These are phyloP conservation scores for Fistulinella cinereoalba DNA, from an alignment of 1,284 basidiomycete species.

Conservation along the genomic window DNA sequence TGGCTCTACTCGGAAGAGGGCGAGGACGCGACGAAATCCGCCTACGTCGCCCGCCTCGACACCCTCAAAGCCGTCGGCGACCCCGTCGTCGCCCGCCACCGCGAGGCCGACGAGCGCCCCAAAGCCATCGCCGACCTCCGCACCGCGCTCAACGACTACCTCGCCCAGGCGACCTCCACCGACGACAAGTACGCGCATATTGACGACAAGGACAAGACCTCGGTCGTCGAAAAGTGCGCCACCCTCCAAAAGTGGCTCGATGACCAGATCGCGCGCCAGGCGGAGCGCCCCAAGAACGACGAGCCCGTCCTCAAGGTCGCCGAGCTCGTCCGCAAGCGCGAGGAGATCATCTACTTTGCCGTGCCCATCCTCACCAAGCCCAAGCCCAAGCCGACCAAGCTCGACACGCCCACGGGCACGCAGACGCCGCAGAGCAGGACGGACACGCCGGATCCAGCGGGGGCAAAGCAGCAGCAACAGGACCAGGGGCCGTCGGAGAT, in stretches of 20 bases:
- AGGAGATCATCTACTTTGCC: slow-evolving; percentile 84
- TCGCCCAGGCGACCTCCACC: slow-evolving; percentile 72
- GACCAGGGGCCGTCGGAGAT: slow-evolving; percentile 64
- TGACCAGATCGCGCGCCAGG: slow-evolving; percentile 82
- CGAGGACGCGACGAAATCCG: slow-evolving; percentile 90
- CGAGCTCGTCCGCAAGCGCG: slow-evolving; percentile 85
- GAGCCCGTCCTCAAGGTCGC: slow-evolving; percentile 77
- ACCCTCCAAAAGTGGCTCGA: slow-evolving; percentile 92
- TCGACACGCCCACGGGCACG: slow-evolving; percentile 45
- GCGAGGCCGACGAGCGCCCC: slow-evolving; percentile 78
- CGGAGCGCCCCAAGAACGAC: slow-evolving; percentile 82
- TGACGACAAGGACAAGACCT: slow-evolving; percentile 80
- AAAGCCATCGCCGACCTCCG: slow-evolving; percentile 71
- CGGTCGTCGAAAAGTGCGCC: slow-evolving; percentile 77
- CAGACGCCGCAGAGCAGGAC: slow-evolving; percentile 61
- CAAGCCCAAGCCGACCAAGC: slow-evolving; percentile 77
- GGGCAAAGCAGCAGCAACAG: slow-evolving; percentile 35
- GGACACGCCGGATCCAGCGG: slow-evolving; percentile 58
- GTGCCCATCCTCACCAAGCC: slow-evolving; percentile 83
- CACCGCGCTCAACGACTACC: slow-evolving; percentile 82
- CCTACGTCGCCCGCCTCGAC: slow-evolving; percentile 79
- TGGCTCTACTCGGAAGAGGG: slow-evolving; percentile 96
- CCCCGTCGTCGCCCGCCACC: slow-evolving; percentile 78
- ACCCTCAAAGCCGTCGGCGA: slow-evolving; percentile 80
- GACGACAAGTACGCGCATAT: slow-evolving; percentile 90